Base-by-base conservation (phyloP, 2,329 filamentous ascomycete genomes). In the Thielaviopsis musarum region DNA sequence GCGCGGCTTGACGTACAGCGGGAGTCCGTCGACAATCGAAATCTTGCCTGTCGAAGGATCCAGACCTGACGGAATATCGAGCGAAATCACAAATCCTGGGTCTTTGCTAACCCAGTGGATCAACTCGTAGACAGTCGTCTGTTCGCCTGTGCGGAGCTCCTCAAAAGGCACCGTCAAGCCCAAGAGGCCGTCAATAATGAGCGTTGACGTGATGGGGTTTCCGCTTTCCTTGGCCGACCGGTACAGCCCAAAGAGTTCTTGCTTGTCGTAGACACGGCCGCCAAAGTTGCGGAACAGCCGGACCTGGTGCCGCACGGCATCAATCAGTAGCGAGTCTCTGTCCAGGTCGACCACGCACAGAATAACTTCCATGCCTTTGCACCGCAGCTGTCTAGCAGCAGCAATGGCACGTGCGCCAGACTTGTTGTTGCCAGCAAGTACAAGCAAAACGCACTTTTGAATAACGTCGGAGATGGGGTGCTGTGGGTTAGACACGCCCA, bases 381-480 rank as follows among this genome's bases (percentile, higher is more conserved):
- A 91, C 57, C 88, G 83, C 9, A 97, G 78, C 69, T 97, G 91
- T 4, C 93, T 82, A 28, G 85, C 90, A 3, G 90, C 90, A 15
- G 89, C 87, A 58, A 97, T 78, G 2, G 90, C 89, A 61, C 91
- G 80, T 45, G 88, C 84, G 48, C 91, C 91, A 0, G 85, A 90
- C 64, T 89, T 89, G 70, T 95, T 91, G 70, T 96, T 97, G n/a
- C 93, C 91, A 0, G 88, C 91, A n/a, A 97, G 77, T 6, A 97
- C 81, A 22, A 95, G 82, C 34, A 82, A 73, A 0, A 76, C 75
- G 4, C 71, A 69, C 52, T 69, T 62, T 61, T 68, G 49, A 67
- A 60, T 41, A 65, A 65, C 9, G 66, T 64, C 62, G 15, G 61
- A 64, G 19, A 69, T 68, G 21, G 66, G 65, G 7, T 61, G 60